A percentile compares a stretch with the other conserved stretches of the same genome.
phyloP scores from a whole-genome alignment of 2,329 filamentous ascomycete genomes.

The Fusarium guadeloupense region DNA sequence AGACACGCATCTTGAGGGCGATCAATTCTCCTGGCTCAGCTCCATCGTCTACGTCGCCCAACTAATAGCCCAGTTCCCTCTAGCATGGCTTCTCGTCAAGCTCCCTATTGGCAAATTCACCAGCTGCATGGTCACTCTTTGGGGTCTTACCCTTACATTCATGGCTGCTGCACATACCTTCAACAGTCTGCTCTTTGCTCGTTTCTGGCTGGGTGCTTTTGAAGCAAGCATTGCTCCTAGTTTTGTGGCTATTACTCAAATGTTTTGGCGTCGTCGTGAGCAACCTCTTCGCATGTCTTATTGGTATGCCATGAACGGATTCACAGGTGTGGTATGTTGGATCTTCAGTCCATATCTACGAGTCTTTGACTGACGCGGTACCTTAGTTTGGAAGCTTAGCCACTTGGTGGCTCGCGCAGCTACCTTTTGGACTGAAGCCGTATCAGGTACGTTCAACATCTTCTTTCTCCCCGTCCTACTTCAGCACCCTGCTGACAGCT shows the following conservation, averaged over 20 bases:
- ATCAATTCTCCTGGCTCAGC: slow-evolving; percentile 72
- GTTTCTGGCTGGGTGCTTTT: slow-evolving; percentile 58
- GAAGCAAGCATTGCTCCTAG: slow-evolving; percentile 55
- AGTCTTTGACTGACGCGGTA: neutral
- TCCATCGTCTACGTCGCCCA: slow-evolving; percentile 50
- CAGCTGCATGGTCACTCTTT: slow-evolving; percentile 59
- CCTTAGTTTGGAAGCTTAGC: slow-evolving; percentile 30
- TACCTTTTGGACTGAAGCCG: slow-evolving; percentile 23
- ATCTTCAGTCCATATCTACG: accelerated
- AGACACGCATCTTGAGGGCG: slow-evolving; percentile 58
- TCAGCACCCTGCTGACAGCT: neutral
- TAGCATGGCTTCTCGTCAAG: slow-evolving; percentile 64
- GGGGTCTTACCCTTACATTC: slow-evolving; percentile 62
- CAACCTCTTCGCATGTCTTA: slow-evolving; percentile 42
- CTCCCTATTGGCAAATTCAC: slow-evolving; percentile 65
- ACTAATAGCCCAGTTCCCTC: slow-evolving; percentile 59
- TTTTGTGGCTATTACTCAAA: slow-evolving; percentile 47
- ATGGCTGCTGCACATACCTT: slow-evolving; percentile 62
- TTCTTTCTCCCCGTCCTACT: accelerated
- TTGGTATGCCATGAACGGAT: slow-evolving; percentile 35
- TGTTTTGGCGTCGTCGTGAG: slow-evolving; percentile 50
- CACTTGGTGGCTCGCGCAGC: slow-evolving; percentile 31
- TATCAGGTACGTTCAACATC: slow-evolving; percentile 5
- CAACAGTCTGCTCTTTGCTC: slow-evolving; percentile 53
- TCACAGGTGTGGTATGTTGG: slow-evolving; percentile 20